Evolutionary conservation across 1,284 basidiomycete species (phyloP).

Genomic region (Ceratobasidium sp.): DNA sequence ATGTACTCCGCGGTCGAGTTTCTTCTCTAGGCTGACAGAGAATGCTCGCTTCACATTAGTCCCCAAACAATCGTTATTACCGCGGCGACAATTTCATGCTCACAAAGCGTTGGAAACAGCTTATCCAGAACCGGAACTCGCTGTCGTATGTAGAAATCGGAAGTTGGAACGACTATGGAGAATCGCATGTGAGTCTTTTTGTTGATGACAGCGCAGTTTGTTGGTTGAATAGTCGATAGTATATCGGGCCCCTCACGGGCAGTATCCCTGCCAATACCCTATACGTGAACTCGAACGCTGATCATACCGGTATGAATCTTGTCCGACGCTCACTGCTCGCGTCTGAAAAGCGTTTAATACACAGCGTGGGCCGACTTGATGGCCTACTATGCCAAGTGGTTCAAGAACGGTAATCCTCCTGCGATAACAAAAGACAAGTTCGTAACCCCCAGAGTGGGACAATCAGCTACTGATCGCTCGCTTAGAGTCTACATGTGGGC

Average conservation of each 20-base stretch:
- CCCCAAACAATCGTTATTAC: conserved; percentile 54
- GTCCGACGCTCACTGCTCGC: background rate
- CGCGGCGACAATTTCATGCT: conserved; percentile 53
- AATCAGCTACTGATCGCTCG: background rate
- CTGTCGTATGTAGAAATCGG: conserved; percentile 51
- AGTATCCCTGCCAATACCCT: background rate
- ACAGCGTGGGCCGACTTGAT: conserved; percentile 31
- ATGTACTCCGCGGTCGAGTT: background rate
- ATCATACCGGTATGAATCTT: background rate
- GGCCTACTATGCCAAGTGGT: conserved; percentile 37
- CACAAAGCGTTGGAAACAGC: conserved; percentile 51
- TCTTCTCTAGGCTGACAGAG: background rate
- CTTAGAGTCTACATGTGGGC: conserved; percentile 51
- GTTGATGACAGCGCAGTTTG: too few relatives aligned
- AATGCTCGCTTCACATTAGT: background rate
- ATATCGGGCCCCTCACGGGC: conserved; percentile 36
- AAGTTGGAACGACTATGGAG: conserved; percentile 46
- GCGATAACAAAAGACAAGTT: conserved; percentile 48
- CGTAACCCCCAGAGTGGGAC: background rate
- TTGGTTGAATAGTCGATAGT: background rate
- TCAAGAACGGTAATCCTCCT: conserved; percentile 34
- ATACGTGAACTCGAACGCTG: background rate
- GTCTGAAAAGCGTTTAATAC: background rate
- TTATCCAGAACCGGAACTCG: conserved; percentile 50
- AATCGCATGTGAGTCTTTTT: conserved; percentile 12